Percentiles rank a stretch among this genome's conserved stretches.
These are phyloP conservation scores for Lactarius evosmus DNA, from an alignment of 768 basidiomycete species.

Conservation along the genomic window DNA sequence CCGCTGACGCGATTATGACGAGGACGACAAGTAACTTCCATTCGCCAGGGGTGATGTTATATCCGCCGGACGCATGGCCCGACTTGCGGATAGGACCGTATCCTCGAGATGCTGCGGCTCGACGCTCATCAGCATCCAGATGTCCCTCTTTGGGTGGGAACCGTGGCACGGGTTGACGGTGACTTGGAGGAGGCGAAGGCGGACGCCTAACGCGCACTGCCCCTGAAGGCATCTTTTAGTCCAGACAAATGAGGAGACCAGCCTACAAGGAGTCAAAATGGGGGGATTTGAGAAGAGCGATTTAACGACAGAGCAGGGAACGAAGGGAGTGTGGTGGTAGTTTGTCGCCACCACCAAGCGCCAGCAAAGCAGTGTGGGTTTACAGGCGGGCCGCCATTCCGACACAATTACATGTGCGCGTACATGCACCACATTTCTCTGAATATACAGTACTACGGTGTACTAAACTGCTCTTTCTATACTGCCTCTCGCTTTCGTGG, in stretches of 20 bases:
- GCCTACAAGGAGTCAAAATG: background rate
- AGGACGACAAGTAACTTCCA: constrained; percentile 70
- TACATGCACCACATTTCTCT: no score
- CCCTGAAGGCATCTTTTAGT: constrained; percentile 30
- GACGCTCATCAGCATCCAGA: constrained; percentile 29
- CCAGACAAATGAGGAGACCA: constrained; percentile 19
- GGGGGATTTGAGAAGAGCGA: background rate
- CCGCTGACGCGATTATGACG: constrained; percentile 65
- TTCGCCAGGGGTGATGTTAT: constrained; percentile 66
- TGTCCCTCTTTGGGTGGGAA: constrained; percentile 28
- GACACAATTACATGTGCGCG: background rate
- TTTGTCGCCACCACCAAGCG: no score
- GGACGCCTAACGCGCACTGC: constrained; percentile 27
- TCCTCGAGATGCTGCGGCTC: constrained; percentile 28
- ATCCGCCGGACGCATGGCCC: constrained; percentile 48
- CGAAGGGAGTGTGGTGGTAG: background rate
- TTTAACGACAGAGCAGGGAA: constrained; percentile 24
- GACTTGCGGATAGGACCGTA: constrained; percentile 27
- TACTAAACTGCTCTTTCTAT: constrained; percentile 34
- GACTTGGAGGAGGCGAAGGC: constrained; percentile 25
- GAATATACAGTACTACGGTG: background rate
- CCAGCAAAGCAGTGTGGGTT: background rate
- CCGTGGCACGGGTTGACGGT: constrained; percentile 22
- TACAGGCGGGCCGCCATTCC: background rate
- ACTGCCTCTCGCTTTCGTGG: constrained; percentile 84